A percentile compares a stretch with the other conserved stretches of the same genome.
These are phyloP conservation scores for Ceriops tagal DNA, from an alignment of 345 rosid species.

Conservation along the genomic window DNA sequence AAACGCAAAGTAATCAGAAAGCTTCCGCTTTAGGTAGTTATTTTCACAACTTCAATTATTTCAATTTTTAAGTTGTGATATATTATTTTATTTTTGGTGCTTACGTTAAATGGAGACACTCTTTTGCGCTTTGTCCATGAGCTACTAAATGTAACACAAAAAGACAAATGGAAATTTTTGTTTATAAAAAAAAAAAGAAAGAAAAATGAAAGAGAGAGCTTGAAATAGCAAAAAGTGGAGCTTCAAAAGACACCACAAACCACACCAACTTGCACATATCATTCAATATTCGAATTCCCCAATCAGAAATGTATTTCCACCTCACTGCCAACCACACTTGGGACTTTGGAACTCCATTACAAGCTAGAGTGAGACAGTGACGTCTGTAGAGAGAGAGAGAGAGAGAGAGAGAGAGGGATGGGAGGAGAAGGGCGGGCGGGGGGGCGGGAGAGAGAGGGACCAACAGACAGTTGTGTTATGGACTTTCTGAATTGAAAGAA, in stretches of 20 bases:
- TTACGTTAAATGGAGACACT: not conserved
- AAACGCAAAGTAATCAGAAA: no score
- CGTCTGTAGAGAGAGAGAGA: not conserved
- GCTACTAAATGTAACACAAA: not conserved
- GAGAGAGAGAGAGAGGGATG: conserved; percentile 6
- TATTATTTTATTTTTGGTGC: no score
- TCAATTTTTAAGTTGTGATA: no score
- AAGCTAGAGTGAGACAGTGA: conserved; percentile 9
- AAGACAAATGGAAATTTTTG: conserved; percentile 10
- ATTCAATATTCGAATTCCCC: conserved; percentile 19
- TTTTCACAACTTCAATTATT: no score
- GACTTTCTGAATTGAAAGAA: not conserved
- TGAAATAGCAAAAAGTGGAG: not conserved
- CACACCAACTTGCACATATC: conserved; percentile 15
- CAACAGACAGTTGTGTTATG: not conserved
- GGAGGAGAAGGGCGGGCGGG: no score
- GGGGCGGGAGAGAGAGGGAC: not conserved
- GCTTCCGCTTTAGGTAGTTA: no score
- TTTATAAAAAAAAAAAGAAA: no score
- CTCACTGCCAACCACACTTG: not conserved
- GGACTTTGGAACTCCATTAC: conserved; percentile 17
- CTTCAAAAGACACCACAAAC: not conserved
- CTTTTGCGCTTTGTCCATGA: not conserved
- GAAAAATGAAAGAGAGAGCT: not conserved
- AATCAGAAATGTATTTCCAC: conserved; percentile 8